These are phyloP conservation scores for Podochytrium sp. DNA, from an alignment of 192 early-diverging fungal species.

Conservation along the genomic window DNA sequence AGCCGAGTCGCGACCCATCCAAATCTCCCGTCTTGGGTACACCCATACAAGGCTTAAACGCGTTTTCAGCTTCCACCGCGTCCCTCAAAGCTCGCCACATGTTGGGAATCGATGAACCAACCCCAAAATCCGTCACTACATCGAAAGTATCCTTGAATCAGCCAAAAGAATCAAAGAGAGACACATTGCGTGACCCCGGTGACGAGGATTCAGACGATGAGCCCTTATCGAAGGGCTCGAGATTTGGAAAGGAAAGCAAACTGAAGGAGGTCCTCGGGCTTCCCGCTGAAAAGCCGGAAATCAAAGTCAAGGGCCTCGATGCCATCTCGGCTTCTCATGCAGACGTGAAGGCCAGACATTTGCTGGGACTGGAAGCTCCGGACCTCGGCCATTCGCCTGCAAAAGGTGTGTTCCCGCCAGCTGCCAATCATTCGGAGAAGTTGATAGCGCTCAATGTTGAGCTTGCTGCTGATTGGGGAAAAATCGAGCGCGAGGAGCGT, in stretches of 20 bases:
- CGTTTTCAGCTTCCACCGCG: neutral
- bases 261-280: neutral
- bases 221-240: neutral
- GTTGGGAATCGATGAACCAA: no score
- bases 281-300: neutral
- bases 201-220: neutral
- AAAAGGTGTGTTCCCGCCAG: no score
- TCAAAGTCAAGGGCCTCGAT: neutral
- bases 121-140: no score
- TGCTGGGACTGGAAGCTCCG: neutral
- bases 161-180: no score
- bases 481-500: no score
- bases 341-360: neutral
- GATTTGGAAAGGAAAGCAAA: neutral
- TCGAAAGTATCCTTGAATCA: no score
- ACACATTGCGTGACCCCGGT: neutral
- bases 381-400: no score
- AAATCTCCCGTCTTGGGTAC: neutral
- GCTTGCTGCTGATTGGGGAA: no score
- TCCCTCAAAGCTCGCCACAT: neutral
- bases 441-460: no score
- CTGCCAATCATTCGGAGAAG: no score
- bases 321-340: neutral
- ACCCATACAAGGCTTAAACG: constrained; percentile 1
- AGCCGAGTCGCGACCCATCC: neutral